Conservation (phyloP, 768 basidiomycete species). For the Hydnum rufescens region DNA sequence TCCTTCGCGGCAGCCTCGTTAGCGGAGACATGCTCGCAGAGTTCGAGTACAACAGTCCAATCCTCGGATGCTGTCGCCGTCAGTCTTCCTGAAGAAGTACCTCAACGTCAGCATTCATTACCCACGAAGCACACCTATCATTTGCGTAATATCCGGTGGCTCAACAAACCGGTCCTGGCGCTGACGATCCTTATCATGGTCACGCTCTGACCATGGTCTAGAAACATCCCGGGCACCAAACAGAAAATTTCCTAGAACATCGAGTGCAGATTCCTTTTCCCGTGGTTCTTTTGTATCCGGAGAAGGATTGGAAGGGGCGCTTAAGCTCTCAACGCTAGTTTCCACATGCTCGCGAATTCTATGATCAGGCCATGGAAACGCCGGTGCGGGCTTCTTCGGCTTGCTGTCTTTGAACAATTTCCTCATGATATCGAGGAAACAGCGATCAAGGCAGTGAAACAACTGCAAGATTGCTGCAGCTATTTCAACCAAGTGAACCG, state of each 20-base stretch:
- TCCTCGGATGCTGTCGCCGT: constrained; percentile 36
- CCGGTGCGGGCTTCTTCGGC: no score
- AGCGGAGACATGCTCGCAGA: constrained; percentile 64
- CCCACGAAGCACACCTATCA: not conserved
- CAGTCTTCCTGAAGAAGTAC: constrained; percentile 10
- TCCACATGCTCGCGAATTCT: no score
- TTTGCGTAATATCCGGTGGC: not conserved
- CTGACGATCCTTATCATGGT: not conserved
- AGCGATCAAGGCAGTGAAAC: no score
- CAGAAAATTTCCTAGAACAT: not conserved
- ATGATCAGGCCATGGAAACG: no score
- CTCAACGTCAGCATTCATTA: not conserved
- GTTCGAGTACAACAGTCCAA: constrained; percentile 63
- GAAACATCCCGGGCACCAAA: not conserved
- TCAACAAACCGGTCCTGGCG: not conserved
- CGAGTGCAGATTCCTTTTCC: not conserved
- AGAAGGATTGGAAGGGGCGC: no score
- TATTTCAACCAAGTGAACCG: no score
- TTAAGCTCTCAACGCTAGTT: no score
- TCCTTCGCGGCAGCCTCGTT: constrained; percentile 63
- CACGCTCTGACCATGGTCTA: no score
- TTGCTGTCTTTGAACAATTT: no score
- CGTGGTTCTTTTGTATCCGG: no score
- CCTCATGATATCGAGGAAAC: no score
- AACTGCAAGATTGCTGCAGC: no score